Conservation (phyloP, 202 grass and related monocot genomes). For the Cymbopogon flexuosus region DNA sequence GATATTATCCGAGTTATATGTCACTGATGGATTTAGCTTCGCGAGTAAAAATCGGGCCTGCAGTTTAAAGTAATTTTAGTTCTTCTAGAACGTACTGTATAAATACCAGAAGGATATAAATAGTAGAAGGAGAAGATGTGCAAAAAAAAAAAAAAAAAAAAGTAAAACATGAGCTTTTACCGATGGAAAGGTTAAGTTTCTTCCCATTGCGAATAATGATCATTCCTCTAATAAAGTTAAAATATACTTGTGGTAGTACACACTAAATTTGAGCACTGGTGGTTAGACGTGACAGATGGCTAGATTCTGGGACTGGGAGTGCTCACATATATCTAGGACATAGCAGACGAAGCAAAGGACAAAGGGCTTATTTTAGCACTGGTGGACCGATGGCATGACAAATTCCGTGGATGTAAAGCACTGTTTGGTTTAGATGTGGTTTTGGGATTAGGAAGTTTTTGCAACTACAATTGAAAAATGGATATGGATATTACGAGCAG, state of each 20-base stretch:
- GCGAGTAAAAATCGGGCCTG: constrained; percentile 88
- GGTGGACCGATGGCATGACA: background rate
- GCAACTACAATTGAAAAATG: background rate
- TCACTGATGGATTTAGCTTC: constrained; percentile 83
- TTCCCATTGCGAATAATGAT: background rate
- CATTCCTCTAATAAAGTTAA: background rate
- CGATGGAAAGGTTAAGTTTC: background rate
- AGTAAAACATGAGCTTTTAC: background rate
- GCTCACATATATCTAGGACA: background rate
- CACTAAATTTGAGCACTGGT: background rate
- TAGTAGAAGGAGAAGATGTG: background rate
- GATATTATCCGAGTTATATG: constrained; percentile 64
- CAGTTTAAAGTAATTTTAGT: constrained; percentile 1
- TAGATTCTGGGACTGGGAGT: background rate
- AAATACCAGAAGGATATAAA: background rate
- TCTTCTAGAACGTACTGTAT: background rate
- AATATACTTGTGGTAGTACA: background rate
- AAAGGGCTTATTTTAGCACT: no score
- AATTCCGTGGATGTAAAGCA: background rate
- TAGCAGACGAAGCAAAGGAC: background rate
- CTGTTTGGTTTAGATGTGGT: background rate
- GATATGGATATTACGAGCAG: background rate
- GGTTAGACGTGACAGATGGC: background rate
- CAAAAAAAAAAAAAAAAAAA: background rate
- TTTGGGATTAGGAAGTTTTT: background rate